A percentile compares a stretch with the other conserved stretches of the same genome.
phyloP scores from a whole-genome alignment of 2,329 filamentous ascomycete species.

The Neofusicoccum kwambonambiense region DNA sequence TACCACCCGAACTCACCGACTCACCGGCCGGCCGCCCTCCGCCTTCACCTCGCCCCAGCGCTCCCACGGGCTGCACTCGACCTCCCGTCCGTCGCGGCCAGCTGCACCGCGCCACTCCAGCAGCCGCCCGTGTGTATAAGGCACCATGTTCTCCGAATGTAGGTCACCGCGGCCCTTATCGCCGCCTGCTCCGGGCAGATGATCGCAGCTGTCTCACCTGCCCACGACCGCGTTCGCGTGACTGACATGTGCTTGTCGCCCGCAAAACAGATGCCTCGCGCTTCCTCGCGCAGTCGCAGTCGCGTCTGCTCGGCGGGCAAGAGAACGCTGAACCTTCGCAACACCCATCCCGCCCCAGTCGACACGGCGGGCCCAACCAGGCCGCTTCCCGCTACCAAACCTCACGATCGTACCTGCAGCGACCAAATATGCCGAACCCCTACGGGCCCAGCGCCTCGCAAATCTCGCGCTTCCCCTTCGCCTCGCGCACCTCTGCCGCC shows the following conservation, averaged over 20 bases:
- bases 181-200: constrained; percentile 32
- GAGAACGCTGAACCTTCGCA: constrained; percentile 19
- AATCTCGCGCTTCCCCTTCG: constrained; percentile 74
- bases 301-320: constrained; percentile 72
- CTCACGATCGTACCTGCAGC: constrained; percentile 51
- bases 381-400: constrained; percentile 49
- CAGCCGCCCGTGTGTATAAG: background rate
- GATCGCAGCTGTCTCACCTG: constrained; percentile 29
- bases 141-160: constrained; percentile 85
- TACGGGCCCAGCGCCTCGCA: constrained; percentile 73
- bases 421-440: constrained; percentile 62
- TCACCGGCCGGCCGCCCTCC: constrained; percentile 3
- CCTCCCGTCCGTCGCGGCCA: constrained; percentile 2
- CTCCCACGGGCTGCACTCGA: constrained; percentile 1
- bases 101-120: constrained; percentile 14
- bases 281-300: constrained; percentile 95
- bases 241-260: constrained; percentile 36
- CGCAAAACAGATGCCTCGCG: constrained; percentile 77
- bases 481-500: constrained; percentile 70
- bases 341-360: constrained; percentile 43
- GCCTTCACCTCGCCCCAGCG: background rate
- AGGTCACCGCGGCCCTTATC: constrained; percentile 46
- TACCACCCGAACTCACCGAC: constrained; percentile 10
- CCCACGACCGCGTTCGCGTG: constrained; percentile 36
- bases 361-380: constrained; percentile 49